Evolutionary conservation across 352 stramenopile genomes (phyloP), one percentile per base, ranked within the genome.

Genomic region (Phytophthora hybrid): DNA sequence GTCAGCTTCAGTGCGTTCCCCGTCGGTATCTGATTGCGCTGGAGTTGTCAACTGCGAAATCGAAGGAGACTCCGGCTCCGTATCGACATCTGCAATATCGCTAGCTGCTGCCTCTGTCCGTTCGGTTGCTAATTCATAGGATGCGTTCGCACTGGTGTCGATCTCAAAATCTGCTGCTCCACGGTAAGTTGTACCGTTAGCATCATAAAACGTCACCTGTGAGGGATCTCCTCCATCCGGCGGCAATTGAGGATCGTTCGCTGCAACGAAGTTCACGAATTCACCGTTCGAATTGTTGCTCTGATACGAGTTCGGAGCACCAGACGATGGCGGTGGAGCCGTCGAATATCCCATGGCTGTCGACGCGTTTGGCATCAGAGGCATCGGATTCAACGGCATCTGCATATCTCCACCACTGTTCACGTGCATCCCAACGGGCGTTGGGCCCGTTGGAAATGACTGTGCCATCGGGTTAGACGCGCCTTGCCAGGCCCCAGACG

Each of bases 11-110:
- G 34, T 68, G 44, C 73, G 66, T 19, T 92, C 83, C 18, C 71
- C 82, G 37, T 94, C 87, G 3, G 73, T 81, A 60, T 94, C 85
- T n/a, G 85, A 94, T 32, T 90, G 83, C 9, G 74, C 74, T 52
- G 87, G 87, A 47, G 85, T 94, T 10, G 82, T 94, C 65, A 87
- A 64, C 71, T 94, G 87, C 18, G 87, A 94, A 10, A 92, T 79
- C 5, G 87, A 90, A 8, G 76, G 79, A 11, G 78, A 84, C 34
- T 81, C 85, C 10, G 74, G 71, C 32, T 93, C 84, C 4, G 86
- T 93, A 57, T 93, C 84, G n/a, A 84, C 79, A 60, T 90, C 83
- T 8, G 79, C 80, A 49, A 89, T 68, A 2, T 59, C 65, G 31
- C 18, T 59, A 55, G 18, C 37, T 16, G 63, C 63, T 9, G 57